Conservation (phyloP, 2,329 filamentous ascomycete species). For the Phialemoniopsis sp. region DNA sequence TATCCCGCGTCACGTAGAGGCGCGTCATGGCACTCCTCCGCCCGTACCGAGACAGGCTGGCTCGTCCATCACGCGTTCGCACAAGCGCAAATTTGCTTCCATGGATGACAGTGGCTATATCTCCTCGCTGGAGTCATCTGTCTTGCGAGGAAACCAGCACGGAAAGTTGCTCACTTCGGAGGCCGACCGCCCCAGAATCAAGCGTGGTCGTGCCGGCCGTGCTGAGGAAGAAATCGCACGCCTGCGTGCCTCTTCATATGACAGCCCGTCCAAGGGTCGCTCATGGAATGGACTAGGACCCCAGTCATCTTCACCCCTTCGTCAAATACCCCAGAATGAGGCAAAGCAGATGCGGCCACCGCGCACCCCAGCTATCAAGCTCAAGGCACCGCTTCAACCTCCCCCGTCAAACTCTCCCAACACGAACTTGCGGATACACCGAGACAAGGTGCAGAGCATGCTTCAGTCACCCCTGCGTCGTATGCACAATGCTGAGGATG, state of each 20-base stretch:
- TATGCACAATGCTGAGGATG: slow-evolving; percentile 23
- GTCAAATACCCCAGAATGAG: slow-evolving; percentile 40
- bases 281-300: slow-evolving; percentile 47
- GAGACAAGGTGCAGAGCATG: slow-evolving; percentile 75
- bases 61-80: slow-evolving; percentile 62
- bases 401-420: slow-evolving; percentile 85
- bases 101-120: slow-evolving; percentile 96
- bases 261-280: slow-evolving; percentile 76
- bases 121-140: slow-evolving; percentile 91
- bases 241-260: slow-evolving; percentile 86
- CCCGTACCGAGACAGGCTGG: slow-evolving; percentile 56
- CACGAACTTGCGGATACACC: slow-evolving; percentile 85
- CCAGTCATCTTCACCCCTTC: slow-evolving; percentile 65
- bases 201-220: slow-evolving; percentile 84
- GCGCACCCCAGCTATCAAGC: slow-evolving; percentile 78
- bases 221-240: slow-evolving; percentile 95
- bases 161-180: slow-evolving; percentile 70
- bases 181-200: slow-evolving; percentile 73
- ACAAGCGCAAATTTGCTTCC: slow-evolving; percentile 72
- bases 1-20: slow-evolving; percentile 55
- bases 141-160: slow-evolving; percentile 65
- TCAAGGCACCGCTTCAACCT: slow-evolving; percentile 57
- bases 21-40: slow-evolving; percentile 71
- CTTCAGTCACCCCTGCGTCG: slow-evolving; percentile 68
- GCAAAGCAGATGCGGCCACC: slow-evolving; percentile 64